Evolutionary conservation across 1,284 basidiomycete species (phyloP), one percentile per base, ranked within the genome.

Genomic region (Malassezia yamatoensis): DNA sequence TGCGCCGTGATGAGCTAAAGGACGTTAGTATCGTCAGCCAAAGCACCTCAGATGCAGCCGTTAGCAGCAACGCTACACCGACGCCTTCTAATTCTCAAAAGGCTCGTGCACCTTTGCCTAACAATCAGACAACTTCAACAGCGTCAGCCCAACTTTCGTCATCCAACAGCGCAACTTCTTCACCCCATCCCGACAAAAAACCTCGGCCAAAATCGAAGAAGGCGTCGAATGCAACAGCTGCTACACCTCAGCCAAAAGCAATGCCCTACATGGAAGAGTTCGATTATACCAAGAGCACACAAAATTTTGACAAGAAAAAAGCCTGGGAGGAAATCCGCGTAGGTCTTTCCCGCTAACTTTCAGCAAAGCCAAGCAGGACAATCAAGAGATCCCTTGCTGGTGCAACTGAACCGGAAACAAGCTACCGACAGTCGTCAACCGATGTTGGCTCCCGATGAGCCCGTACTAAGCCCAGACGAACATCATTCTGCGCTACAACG

Each of bases 261-360:
- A 20, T 40, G 15, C 52, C 32, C 7, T 40, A 5, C 20, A 10
- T 38, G 39, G 46, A 49, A 11, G 55, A 58, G 40, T 58, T 58
- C 29, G 55, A 58, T 38, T 58, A 52, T 40, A 47, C 44, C 35
- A 58, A 58, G 45, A 58, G 51, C 41, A 38, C 48, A 1, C 55
- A 53, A 37, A 51, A 35, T 36, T 58, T 58, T 44, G 55, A 58
- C 40, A 58, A 58, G 40, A 58, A 58, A 18, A 58, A 58, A 34
- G 51, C 50, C 11, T 58, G 55, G 55, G 55, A 58, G 9, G 55
- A 58, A 36, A 58, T 58, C 37, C 55, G 55, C 38, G 53, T 55
- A 55, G 34, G 53, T 54, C n/a, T 12, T 21, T 41, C 16, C n/a
- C 7, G 39, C 39, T 41, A n/a, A 41, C 39, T 21, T 41, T 41